Evolutionary conservation across 1,139 yeast species (phyloP).

Genomic region (Magnusiomyces paraingens): DNA sequence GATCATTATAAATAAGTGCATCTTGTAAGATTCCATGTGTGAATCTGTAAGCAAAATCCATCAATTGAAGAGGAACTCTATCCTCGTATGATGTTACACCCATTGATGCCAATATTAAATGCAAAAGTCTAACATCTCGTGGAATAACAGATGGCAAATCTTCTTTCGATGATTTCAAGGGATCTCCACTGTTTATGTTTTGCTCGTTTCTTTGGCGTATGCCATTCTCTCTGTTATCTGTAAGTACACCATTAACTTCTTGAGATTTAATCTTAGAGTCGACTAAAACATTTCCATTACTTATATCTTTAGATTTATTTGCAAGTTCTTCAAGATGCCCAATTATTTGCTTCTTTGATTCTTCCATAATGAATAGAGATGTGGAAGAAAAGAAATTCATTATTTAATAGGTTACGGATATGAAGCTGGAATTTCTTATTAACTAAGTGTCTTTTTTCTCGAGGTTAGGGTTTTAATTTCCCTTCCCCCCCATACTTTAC

Average conservation of each 20-base stretch:
- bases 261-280: too few species aligned
- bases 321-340: too few species aligned
- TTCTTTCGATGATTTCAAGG: constrained; percentile 1
- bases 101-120: constrained; percentile 87
- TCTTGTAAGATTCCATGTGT: constrained; percentile 82
- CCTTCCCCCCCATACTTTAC: too few species aligned
- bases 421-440: too few species aligned
- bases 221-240: too few species aligned
- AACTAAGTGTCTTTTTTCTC: too few species aligned
- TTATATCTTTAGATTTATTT: too few species aligned
- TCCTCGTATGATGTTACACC: constrained; percentile 90
- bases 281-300: too few species aligned
- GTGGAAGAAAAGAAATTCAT: background rate
- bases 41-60: constrained; percentile 94
- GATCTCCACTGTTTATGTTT: background rate
- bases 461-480: too few species aligned
- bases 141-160: constrained; percentile 41
- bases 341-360: background rate
- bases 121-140: constrained; percentile 84
- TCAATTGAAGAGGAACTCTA: constrained; percentile 86
- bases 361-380: background rate
- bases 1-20: constrained; percentile 83
- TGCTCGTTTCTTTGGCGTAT: too few species aligned
- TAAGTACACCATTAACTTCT: too few species aligned
- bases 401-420: too few species aligned